phyloP scores from a whole-genome alignment of 1,139 yeast genomes.

The Pneumocystis sp. region DNA sequence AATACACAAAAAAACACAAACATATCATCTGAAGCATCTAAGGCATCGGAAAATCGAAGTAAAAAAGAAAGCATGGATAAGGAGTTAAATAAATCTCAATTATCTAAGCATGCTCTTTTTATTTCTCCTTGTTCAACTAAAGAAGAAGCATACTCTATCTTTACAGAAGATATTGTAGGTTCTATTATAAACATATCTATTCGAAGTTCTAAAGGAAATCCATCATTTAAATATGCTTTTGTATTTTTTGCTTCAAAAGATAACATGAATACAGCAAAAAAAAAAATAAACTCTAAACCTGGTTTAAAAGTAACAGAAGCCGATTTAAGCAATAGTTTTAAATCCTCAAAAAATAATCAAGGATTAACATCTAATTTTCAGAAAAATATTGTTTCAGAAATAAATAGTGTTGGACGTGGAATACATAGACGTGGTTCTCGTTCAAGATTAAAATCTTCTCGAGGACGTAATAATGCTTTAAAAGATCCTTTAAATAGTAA shows the following conservation, averaged over 20 bases:
- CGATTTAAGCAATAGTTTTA: neutral
- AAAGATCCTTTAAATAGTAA: neutral
- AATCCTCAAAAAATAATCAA: neutral
- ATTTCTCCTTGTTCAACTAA: neutral
- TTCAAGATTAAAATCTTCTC: neutral
- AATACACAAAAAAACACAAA: neutral
- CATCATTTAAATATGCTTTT: neutral
- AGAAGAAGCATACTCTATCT: neutral
- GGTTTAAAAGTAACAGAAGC: neutral
- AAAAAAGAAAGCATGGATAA: neutral
- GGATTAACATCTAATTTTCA: neutral
- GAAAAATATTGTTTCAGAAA: neutral
- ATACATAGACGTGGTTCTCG: neutral
- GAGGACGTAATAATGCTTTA: neutral
- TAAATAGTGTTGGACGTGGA: neutral
- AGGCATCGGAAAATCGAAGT: neutral
- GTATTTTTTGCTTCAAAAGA: neutral
- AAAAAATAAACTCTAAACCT: neutral
- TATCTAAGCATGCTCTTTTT: neutral
- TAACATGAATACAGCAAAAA: neutral
- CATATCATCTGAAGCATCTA: neutral
- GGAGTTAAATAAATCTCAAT: neutral
- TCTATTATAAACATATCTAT: neutral
- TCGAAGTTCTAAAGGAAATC: neutral
- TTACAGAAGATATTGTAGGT: neutral